Evolutionary conservation across 2,329 filamentous ascomycete species (phyloP), one percentile per base, ranked within the genome.

Genomic region (Claviceps quebecensis): DNA sequence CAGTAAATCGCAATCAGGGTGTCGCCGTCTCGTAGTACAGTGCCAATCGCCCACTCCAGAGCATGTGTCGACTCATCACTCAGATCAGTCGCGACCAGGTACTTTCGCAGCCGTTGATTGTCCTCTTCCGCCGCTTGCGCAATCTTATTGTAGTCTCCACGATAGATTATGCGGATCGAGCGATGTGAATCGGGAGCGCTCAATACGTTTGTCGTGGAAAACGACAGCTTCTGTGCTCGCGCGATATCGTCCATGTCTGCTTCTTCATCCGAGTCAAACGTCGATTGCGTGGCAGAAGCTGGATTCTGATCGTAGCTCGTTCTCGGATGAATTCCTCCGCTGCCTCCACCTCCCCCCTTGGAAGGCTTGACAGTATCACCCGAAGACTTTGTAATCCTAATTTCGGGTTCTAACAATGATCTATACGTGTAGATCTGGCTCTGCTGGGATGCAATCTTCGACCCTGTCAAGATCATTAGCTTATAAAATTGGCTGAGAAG

Each of bases 11-110:
- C 89, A 55, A 96, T 82, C 38, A 98, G 75, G 0, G 91, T 97
- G 64, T 98, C 93, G 7, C 93, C 93, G 59, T 97, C 90, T 47
- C 93, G 80, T 34, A 98, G 74, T 5, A 97, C 89, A 0, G 91
- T 97, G 7, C 93, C 93, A 52, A 98, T 90, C 0, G 91, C 93
- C 93, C 93, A 98, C 66, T 98, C 93, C 36, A 98, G 74, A 1
- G 93, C 93, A 65, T 97, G 94, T 6, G 87, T 87, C 4, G 91
- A 90, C 69, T 98, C 93, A 39, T 93, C 87, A 58, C 90, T 96
- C 3, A 97, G 72, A 66, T 98, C 93, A 0, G 88, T 96, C 3
- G 93, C 91, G n/a, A 96, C 89, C 16, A 98, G 72, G 63, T 97
- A 98, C 60, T 93, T 94, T 50, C 93, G 80, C 54, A 91, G 78